A percentile compares a stretch with the other conserved stretches of the same genome.
These are phyloP conservation scores for Candida morakotiae DNA, from an alignment of 805 yeast species.

Conservation along the genomic window DNA sequence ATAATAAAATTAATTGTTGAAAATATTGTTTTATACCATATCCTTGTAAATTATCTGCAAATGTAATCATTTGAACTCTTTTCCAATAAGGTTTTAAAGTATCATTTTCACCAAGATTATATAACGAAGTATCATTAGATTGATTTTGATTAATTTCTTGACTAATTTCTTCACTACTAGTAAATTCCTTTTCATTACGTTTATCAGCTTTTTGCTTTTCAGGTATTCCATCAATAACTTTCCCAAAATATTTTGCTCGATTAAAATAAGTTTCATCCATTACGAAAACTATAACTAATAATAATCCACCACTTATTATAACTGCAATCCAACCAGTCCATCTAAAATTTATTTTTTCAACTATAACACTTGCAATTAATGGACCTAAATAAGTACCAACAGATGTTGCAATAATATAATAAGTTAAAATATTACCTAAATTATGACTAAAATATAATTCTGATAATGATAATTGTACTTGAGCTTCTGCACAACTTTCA, in stretches of 20 bases:
- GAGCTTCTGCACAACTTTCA: slow-evolving; percentile 42
- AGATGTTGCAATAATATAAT: slow-evolving; percentile 52
- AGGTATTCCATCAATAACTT: slow-evolving; percentile 8
- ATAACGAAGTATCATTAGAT: neutral
- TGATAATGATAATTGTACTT: slow-evolving; percentile 34
- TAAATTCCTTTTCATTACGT: neutral
- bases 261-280: slow-evolving; percentile 57
- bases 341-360: slow-evolving; percentile 46
- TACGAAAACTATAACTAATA: slow-evolving; percentile 37
- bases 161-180: neutral
- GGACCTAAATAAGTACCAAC: slow-evolving; percentile 57
- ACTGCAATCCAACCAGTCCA: slow-evolving; percentile 51
- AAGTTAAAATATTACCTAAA: slow-evolving; percentile 46
- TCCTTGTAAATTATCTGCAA: slow-evolving; percentile 32
- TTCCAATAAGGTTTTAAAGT: slow-evolving; percentile 21
- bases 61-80: slow-evolving; percentile 30
- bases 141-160: neutral
- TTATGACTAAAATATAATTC: slow-evolving; percentile 40
- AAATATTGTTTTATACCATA: slow-evolving; percentile 40
- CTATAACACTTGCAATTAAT: slow-evolving; percentile 54
- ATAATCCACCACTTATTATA: slow-evolving; percentile 41
- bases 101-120: slow-evolving; percentile 22
- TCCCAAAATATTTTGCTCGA: slow-evolving; percentile 18
- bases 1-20: slow-evolving; percentile 26
- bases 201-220: neutral